Evolutionary conservation across 2,329 filamentous ascomycete species (phyloP).

Genomic region (Fusarium oxysporum): DNA sequence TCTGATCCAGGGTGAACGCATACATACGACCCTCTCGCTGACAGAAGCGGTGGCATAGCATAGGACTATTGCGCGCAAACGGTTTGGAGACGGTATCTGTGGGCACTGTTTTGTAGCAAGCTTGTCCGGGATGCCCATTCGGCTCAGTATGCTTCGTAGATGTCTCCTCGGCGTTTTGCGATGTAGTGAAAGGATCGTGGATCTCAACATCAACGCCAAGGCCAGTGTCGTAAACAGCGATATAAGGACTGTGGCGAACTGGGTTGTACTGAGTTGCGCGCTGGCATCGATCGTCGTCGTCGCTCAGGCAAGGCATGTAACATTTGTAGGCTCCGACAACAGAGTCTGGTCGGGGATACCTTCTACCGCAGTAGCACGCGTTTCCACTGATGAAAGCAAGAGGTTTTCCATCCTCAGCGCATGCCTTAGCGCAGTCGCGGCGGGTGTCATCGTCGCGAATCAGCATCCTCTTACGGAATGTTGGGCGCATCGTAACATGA

Average conservation of each 20-base stretch:
- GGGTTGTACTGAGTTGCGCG: not conserved
- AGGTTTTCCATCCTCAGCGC: not conserved
- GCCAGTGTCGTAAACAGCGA: not conserved
- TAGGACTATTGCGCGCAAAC: not conserved
- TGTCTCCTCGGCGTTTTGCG: not conserved
- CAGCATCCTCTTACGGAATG: not conserved
- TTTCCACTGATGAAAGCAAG: not conserved
- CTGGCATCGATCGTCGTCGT: not conserved
- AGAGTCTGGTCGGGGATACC: not conserved
- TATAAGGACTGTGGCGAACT: not conserved
- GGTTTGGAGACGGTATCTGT: fast-evolving
- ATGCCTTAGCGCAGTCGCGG: not conserved
- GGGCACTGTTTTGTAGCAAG: not conserved
- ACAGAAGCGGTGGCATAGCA: not conserved
- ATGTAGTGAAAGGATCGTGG: no score
- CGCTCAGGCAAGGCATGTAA: not conserved
- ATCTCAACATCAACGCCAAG: fast-evolving
- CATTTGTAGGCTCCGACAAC: not conserved
- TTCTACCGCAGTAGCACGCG: not conserved
- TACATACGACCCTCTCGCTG: not conserved
- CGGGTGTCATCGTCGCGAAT: not conserved
- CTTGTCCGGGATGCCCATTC: fast-evolving
- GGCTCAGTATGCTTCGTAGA: fast-evolving
- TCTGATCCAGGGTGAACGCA: not conserved
- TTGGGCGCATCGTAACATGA: fast-evolving